Evolutionary conservation across 2,329 filamentous ascomycete species (phyloP), one percentile per base, ranked within the genome.

Genomic region (Sporothrix curviconia): DNA sequence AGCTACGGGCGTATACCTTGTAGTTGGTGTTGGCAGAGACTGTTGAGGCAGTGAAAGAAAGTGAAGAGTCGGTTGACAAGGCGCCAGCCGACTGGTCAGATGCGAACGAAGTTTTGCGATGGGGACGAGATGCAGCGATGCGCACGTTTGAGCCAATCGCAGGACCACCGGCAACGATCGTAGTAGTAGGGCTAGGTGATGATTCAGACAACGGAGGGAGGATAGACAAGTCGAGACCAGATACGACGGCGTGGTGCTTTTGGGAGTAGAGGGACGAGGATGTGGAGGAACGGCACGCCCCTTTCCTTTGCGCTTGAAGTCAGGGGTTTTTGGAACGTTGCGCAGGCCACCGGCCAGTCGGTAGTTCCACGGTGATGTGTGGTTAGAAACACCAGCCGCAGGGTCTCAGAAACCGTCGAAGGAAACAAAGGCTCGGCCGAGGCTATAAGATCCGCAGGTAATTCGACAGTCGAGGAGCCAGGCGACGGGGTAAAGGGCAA

Each of bases 311-410:
- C 69, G 71, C 66, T 77, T 76, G 57, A 68, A 61, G 63, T 78
- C 74, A 19, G 72, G 71, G 44, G 72, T 75, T 30, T 69, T 70
- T 44, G 72, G 70, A 17, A 82, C 78, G 65, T 79, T 80, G 56
- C 80, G 79, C 58, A 83, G 66, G 55, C 79, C 80, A 62, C 80
- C 79, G 47, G 77, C 71, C 67, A 83, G 73, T 62, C 76, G 77
- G 64, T 79, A 78, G 65, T 77, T 80, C 75, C 77, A 80, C 55
- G 79, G 74, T 15, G 78, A 71, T 17, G 70, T 68, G 44, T 64
- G 79, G 55, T 22, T 17, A 17, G 78, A 74, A 17, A 76, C 70
- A 39, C 46, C 28, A 50, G 30, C 17, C 11, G 46, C 7, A 50
- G 37, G 28, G 17, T 22, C 34, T 7, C 24, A 22, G 43, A 19